Percentiles rank a stretch among this genome's conserved stretches.
Evolutionary conservation across 2,329 filamentous ascomycete species (phyloP).

Genomic region (Trichoderma koningii): DNA sequence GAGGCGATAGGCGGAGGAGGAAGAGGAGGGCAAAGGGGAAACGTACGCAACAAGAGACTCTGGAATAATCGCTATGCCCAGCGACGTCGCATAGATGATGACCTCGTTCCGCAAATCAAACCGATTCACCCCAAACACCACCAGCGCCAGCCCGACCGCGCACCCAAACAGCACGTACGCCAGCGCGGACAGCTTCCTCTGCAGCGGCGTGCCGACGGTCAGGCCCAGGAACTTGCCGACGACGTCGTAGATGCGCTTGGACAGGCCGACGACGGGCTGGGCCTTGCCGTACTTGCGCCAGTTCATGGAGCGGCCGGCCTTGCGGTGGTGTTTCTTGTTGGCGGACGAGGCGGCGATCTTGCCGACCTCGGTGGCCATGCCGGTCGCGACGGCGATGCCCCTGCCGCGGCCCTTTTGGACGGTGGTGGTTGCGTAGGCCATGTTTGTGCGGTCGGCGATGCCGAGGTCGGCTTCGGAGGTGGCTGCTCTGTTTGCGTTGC

Average conservation of each 20-base stretch:
- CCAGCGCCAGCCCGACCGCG: constrained; percentile 59
- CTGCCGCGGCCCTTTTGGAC: constrained; percentile 72
- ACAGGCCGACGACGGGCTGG: constrained; percentile 50
- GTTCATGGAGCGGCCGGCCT: constrained; percentile 57
- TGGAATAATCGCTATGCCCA: constrained; percentile 64
- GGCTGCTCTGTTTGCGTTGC: constrained; percentile 39
- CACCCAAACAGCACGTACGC: constrained; percentile 76
- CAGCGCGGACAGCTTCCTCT: constrained; percentile 75
- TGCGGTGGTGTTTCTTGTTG: constrained; percentile 51
- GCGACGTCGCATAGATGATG: constrained; percentile 59
- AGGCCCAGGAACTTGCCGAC: constrained; percentile 62
- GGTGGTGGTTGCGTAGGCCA: constrained; percentile 72
- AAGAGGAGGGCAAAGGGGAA: too few relatives aligned
- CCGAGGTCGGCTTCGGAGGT: constrained; percentile 55
- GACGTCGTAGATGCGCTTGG: constrained; percentile 51
- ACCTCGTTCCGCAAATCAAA: constrained; percentile 55
- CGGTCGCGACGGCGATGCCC: constrained; percentile 72
- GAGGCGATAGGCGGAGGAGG: background rate
- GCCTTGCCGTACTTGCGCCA: constrained; percentile 56
- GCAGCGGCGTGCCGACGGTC: constrained; percentile 72
- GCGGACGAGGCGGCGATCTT: constrained; percentile 63
- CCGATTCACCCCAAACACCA: constrained; percentile 60
- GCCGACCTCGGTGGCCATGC: constrained; percentile 71
- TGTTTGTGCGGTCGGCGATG: constrained; percentile 72
- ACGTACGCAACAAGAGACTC: constrained; percentile 64